Evolutionary conservation across 495 filamentous ascomycete species (phyloP).

Genomic region (Barbatosphaeria neglecta): DNA sequence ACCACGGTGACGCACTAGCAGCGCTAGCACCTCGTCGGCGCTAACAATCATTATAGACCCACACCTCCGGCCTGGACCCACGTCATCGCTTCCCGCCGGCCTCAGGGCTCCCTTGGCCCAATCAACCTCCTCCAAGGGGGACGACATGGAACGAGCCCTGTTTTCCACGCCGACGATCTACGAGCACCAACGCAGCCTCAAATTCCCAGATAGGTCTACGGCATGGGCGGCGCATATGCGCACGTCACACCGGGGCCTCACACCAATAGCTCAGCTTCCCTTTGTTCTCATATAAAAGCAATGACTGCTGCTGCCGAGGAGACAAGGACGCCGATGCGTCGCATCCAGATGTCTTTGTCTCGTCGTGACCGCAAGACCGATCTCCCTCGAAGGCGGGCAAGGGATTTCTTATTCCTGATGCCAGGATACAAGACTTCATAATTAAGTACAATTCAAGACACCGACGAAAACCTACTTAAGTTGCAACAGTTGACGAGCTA

Average conservation of each 20-base stretch:
- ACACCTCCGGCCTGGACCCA: too few relatives aligned
- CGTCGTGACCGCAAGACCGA: background rate
- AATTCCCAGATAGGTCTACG: background rate
- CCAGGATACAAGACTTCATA: too few relatives aligned
- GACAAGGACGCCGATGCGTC: background rate
- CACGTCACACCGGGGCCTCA: background rate
- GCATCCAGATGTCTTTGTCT: background rate
- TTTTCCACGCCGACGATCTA: background rate
- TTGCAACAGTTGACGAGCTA: background rate
- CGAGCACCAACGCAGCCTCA: background rate
- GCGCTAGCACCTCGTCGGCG: background rate
- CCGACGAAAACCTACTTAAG: background rate
- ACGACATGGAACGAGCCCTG: background rate
- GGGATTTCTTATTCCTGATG: background rate
- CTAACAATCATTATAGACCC: background rate
- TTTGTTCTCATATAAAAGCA: background rate
- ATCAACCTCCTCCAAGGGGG: background rate
- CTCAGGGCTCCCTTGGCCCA: too few relatives aligned
- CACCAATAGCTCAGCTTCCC: too few relatives aligned
- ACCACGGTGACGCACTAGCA: too few relatives aligned
- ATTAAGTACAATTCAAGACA: background rate
- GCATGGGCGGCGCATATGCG: background rate
- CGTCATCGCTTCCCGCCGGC: background rate
- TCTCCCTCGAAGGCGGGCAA: background rate
- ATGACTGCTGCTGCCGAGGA: too few relatives aligned